Evolutionary conservation across 495 filamentous ascomycete species (phyloP).

Genomic region (Neurospora sp.): DNA sequence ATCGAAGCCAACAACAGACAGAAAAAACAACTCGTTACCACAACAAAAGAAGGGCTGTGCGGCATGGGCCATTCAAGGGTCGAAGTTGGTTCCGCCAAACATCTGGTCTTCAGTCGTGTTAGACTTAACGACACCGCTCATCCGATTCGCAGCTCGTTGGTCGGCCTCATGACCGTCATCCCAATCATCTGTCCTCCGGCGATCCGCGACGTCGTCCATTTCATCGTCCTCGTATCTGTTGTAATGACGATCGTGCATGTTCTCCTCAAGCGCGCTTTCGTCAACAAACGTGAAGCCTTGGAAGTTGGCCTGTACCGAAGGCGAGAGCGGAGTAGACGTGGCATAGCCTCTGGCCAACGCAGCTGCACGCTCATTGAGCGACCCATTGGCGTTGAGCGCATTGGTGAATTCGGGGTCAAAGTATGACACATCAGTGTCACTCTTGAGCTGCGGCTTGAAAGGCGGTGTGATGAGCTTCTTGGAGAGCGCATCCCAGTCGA

Average conservation of each 20-base stretch:
- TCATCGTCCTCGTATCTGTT: constrained; percentile 62
- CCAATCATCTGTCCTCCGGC: constrained; percentile 40
- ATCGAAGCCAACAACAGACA: constrained; percentile 7
- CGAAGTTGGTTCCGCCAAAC: constrained; percentile 67
- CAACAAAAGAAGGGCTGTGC: constrained; percentile 3
- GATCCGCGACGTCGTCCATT: constrained; percentile 37
- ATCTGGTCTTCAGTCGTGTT: constrained; percentile 56
- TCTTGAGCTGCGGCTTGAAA: constrained; percentile 95
- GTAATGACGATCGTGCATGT: constrained; percentile 55
- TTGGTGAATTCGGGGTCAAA: constrained; percentile 99
- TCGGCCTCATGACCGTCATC: constrained; percentile 35
- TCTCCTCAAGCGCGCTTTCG: constrained; percentile 89
- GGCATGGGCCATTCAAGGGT: constrained; percentile 25
- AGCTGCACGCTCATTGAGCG: constrained; percentile 81
- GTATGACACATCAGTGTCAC: constrained; percentile 90
- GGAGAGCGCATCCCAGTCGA: constrained; percentile 78
- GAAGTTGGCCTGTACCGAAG: constrained; percentile 95
- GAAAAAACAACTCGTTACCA: constrained; percentile 5
- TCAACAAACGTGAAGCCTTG: constrained; percentile 97
- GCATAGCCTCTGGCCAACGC: constrained; percentile 65
- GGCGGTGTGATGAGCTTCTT: constrained; percentile 92
- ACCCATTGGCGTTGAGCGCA: constrained; percentile 71
- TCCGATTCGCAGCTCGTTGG: constrained; percentile 44
- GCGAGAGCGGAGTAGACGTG: constrained; percentile 81
- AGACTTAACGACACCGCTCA: constrained; percentile 65